Percentiles rank a stretch among this genome's conserved stretches.
Evolutionary conservation across 148 eudicot genomes (phyloP).

Genomic region (Arctostaphylos glauca): DNA sequence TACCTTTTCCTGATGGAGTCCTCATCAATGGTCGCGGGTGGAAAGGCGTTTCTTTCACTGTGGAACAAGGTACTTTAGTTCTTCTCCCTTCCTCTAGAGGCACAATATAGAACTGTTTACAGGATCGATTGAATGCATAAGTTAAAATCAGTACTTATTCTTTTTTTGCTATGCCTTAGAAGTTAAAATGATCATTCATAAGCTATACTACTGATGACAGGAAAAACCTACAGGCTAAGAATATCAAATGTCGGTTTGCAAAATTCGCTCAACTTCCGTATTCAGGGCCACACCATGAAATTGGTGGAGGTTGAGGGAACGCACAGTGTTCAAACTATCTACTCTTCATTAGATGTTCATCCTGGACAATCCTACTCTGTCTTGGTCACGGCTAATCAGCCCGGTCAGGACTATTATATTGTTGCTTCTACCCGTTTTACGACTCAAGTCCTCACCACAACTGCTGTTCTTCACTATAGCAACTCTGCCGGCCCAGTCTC

Average conservation of each 20-base stretch:
- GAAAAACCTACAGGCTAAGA: conserved; percentile 87
- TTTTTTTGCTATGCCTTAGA: background rate
- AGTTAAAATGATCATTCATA: background rate
- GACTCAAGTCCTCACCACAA: conserved; percentile 46
- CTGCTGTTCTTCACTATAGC: conserved; percentile 69
- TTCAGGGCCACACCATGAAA: conserved; percentile 79
- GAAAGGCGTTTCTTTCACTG: conserved; percentile 60
- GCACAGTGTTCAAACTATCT: conserved; percentile 73
- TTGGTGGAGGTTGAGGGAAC: conserved; percentile 96
- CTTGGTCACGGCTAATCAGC: conserved; percentile 82
- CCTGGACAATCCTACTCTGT: conserved; percentile 90
- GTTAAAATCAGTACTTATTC: background rate
- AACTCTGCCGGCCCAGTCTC: conserved; percentile 63
- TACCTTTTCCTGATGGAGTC: conserved; percentile 79
- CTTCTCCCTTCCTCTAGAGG: background rate
- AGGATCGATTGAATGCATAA: background rate
- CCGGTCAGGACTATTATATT: conserved; percentile 69
- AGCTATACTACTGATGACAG: conserved; percentile 28
- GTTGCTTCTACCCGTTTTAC: conserved; percentile 92
- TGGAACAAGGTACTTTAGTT: conserved; percentile 60
- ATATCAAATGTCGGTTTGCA: conserved; percentile 89
- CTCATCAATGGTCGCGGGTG: conserved; percentile 93
- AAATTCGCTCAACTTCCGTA: conserved; percentile 89
- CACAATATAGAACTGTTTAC: background rate
- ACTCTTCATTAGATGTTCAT: conserved; percentile 89